phyloP scores from a whole-genome alignment of 352 stramenopile genomes.

The Globisporangium rhizosaccharum region DNA sequence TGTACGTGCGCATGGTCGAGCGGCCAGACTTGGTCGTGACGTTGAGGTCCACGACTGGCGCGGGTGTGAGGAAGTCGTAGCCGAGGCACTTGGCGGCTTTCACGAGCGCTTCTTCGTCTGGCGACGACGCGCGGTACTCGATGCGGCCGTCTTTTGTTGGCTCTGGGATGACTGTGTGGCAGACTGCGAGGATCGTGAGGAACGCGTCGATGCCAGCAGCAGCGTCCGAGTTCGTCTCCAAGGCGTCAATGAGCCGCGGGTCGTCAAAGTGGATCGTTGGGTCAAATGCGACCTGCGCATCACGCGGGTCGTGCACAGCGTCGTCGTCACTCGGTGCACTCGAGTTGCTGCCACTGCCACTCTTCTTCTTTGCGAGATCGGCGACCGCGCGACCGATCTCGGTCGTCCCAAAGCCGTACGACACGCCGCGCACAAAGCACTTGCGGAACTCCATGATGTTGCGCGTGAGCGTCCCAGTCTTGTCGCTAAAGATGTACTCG shows the following conservation, averaged over 20 bases:
- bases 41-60: conserved; percentile 42
- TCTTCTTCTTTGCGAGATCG: conserved; percentile 28
- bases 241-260: conserved; percentile 42
- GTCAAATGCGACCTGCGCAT: conserved; percentile 58
- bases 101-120: conserved; percentile 91
- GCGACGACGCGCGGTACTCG: conserved; percentile 85
- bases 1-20: conserved; percentile 33
- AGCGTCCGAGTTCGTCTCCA: conserved; percentile 22
- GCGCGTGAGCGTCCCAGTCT: conserved; percentile 98
- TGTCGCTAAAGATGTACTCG: conserved; percentile 98
- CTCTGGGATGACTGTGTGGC: conserved; percentile 75
- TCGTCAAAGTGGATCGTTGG: conserved; percentile 69
- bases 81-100: conserved; percentile 76
- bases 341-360: neutral
- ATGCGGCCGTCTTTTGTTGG: conserved; percentile 40
- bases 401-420: conserved; percentile 82
- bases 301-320: conserved; percentile 25
- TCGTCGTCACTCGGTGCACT: conserved; percentile 8
- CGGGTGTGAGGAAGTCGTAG: conserved; percentile 74
- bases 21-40: conserved; percentile 41
- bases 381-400: conserved; percentile 64
- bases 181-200: conserved; percentile 62
- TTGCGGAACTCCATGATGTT: conserved; percentile 98
- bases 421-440: conserved; percentile 76
- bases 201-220: conserved; percentile 55